Evolutionary conservation across 2,329 filamentous ascomycete genomes (phyloP).

Genomic region (Alternaria alternata): DNA sequence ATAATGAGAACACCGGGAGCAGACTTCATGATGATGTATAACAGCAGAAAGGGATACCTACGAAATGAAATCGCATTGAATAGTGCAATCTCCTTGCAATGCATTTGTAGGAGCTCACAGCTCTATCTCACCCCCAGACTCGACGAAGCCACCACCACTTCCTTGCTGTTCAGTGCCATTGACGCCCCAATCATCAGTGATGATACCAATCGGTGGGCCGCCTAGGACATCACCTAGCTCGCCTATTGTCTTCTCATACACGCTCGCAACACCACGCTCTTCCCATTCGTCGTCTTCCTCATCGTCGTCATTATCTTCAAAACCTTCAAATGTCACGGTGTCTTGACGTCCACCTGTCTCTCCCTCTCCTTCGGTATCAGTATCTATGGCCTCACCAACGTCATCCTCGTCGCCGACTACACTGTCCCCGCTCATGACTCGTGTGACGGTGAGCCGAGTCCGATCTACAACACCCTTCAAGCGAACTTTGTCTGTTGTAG

Average conservation of each 20-base stretch:
- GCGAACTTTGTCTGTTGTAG: conserved; percentile 88
- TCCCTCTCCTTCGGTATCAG: conserved; percentile 42
- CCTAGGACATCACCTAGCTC: conserved; percentile 74
- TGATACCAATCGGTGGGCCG: conserved; percentile 56
- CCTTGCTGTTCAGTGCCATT: conserved; percentile 19
- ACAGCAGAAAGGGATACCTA: neutral
- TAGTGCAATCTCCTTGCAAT: neutral
- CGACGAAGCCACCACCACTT: conserved; percentile 21
- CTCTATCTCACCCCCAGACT: conserved; percentile 20
- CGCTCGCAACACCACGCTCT: conserved; percentile 59
- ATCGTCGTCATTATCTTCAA: conserved; percentile 54
- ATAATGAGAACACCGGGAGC: neutral
- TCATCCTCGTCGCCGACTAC: conserved; percentile 50
- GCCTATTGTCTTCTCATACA: conserved; percentile 83
- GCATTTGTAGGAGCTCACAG: neutral
- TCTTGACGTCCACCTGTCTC: conserved; percentile 31
- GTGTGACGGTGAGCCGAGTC: conserved; percentile 74
- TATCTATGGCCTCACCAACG: conserved; percentile 31
- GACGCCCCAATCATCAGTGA: conserved; percentile 51
- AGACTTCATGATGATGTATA: too few relatives aligned
- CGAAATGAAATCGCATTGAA: neutral
- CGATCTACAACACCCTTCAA: conserved; percentile 82
- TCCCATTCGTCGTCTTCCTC: conserved; percentile 53
- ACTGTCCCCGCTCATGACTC: conserved; percentile 67
- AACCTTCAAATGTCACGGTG: conserved; percentile 41